A percentile compares a stretch with the other conserved stretches of the same genome.
phyloP scores from a whole-genome alignment of 2,329 filamentous ascomycete genomes.

The Hirsutella thompsonii region DNA sequence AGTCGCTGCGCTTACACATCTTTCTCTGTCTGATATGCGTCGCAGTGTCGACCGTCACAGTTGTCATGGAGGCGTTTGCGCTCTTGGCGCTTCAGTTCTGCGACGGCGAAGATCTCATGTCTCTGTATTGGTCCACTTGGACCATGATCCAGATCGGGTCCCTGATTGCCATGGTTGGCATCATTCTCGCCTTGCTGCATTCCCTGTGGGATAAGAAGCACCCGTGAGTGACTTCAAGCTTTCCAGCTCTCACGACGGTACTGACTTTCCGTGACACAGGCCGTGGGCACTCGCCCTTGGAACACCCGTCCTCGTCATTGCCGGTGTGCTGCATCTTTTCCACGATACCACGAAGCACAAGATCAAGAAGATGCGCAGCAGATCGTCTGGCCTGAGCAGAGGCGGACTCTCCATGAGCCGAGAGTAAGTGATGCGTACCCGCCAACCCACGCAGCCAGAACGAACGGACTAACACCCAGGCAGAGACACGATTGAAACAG shows the following conservation, averaged over 20 bases:
- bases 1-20: conserved; percentile 24
- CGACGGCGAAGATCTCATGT: conserved; percentile 46
- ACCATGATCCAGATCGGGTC: conserved; percentile 46
- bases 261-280: conserved; percentile 10
- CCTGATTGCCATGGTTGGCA: conserved; percentile 43
- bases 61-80: conserved; percentile 41
- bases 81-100: conserved; percentile 45
- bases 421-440: conserved; percentile 19
- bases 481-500: conserved; percentile 23
- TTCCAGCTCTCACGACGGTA: background rate
- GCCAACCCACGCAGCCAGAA: background rate
- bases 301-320: conserved; percentile 46
- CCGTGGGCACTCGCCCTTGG: conserved; percentile 47
- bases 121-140: conserved; percentile 49
- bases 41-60: conserved; percentile 25
- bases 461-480: conserved; percentile 10
- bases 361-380: conserved; percentile 18
- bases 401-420: conserved; percentile 26
- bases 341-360: conserved; percentile 25
- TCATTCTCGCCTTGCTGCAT: conserved; percentile 39
- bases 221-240: conserved; percentile 29
- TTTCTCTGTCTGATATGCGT: conserved; percentile 30
- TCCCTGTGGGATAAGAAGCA: conserved; percentile 33
- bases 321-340: conserved; percentile 36
- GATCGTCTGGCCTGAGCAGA: conserved; percentile 9